phyloP scores from a whole-genome alignment of 2,329 filamentous ascomycete species.

The Talaromyces sp. region DNA sequence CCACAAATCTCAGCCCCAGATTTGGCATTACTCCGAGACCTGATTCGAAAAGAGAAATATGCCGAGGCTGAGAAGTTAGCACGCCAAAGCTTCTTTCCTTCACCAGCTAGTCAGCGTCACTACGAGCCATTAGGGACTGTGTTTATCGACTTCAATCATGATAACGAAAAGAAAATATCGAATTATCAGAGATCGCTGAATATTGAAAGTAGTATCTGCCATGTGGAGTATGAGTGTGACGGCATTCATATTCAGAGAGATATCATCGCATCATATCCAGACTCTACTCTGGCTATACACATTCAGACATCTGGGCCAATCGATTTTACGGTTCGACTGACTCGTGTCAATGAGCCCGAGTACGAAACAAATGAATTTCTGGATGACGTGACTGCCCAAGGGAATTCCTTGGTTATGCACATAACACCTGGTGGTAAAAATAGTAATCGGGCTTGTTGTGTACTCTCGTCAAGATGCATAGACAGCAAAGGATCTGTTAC shows the following conservation, averaged over 20 bases:
- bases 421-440: conserved; percentile 37
- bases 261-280: conserved; percentile 42
- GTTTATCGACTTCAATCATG: conserved; percentile 42
- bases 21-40: conserved; percentile 38
- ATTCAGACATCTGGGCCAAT: conserved; percentile 24
- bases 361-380: conserved; percentile 46
- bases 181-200: conserved; percentile 42
- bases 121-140: conserved; percentile 47
- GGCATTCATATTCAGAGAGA: conserved; percentile 36
- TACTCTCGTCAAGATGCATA: conserved; percentile 27
- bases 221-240: conserved; percentile 37
- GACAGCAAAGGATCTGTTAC: conserved; percentile 29
- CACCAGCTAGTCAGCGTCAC: conserved; percentile 46
- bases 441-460: conserved; percentile 34
- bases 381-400: conserved; percentile 32
- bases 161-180: conserved; percentile 21
- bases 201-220: conserved; percentile 35
- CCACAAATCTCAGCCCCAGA: conserved; percentile 38
- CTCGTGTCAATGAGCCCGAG: conserved; percentile 41
- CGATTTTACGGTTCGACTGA: conserved; percentile 31
- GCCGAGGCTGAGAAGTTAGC: conserved; percentile 42
- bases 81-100: conserved; percentile 44
- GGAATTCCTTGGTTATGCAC: conserved; percentile 35
- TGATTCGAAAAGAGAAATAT: conserved; percentile 42
- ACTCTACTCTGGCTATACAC: conserved; percentile 39